phyloP scores from a whole-genome alignment of 306 rosid genomes.

The Prinsepia uniflora region DNA sequence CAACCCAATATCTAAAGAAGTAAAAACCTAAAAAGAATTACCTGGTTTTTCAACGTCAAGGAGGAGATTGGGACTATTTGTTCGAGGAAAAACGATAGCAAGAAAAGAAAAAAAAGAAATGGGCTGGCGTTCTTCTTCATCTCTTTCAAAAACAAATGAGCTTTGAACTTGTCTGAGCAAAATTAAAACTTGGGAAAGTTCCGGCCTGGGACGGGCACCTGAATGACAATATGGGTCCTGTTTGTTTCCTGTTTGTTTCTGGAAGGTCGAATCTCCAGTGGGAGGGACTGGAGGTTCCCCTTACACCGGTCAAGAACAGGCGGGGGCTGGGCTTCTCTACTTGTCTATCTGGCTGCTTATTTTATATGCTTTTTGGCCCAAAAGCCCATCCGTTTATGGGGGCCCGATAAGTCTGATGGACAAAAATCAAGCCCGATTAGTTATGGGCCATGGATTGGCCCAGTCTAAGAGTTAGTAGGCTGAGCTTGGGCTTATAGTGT shows the following conservation, averaged over 20 bases:
- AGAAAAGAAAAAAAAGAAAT: slow-evolving; percentile 29
- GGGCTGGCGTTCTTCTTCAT: slow-evolving; percentile 45
- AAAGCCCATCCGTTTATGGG: no score
- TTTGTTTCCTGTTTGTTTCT: slow-evolving; percentile 22
- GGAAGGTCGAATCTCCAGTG: background rate
- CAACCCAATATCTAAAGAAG: background rate
- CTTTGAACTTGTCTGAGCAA: slow-evolving; percentile 6
- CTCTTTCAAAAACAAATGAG: slow-evolving; percentile 1
- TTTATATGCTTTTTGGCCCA: no score
- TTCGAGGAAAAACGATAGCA: slow-evolving; percentile 28
- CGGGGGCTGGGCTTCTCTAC: no score
- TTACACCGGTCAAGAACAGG: background rate
- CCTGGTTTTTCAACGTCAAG: slow-evolving; percentile 24
- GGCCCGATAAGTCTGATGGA: no score
- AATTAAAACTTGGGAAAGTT: background rate
- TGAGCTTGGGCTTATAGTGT: no score
- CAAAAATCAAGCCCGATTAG: no score
- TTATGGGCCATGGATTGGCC: no score
- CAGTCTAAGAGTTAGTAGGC: no score
- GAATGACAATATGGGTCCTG: background rate
- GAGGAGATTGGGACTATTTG: slow-evolving; percentile 28
- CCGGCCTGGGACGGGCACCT: background rate
- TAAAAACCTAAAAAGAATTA: background rate
- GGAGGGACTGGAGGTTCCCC: background rate
- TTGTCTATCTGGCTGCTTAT: no score